A percentile compares a stretch with the other conserved stretches of the same genome.
Evolutionary conservation across 2,329 filamentous ascomycete genomes (phyloP).

Genomic region (Fusarium sp.): DNA sequence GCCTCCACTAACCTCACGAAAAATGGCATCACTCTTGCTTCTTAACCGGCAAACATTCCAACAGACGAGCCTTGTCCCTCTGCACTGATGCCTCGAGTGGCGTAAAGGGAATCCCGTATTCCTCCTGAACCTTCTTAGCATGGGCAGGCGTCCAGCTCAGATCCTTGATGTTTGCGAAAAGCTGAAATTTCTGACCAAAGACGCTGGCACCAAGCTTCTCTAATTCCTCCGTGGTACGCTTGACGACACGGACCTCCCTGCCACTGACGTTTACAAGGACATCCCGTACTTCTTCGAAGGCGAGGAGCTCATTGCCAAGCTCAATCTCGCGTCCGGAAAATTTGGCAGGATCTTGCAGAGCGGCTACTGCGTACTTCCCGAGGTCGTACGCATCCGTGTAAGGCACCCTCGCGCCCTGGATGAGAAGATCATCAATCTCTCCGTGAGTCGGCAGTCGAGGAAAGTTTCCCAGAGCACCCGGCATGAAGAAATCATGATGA

Average conservation of each 20-base stretch:
- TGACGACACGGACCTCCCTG: slow-evolving; percentile 41
- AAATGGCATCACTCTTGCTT: background rate
- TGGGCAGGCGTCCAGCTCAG: background rate
- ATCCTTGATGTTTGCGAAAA: slow-evolving; percentile 19
- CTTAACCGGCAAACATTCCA: background rate
- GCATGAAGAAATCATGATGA: background rate
- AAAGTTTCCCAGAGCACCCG: background rate
- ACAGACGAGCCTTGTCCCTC: slow-evolving; percentile 1
- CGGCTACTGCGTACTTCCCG: background rate
- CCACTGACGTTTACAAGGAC: slow-evolving; percentile 49
- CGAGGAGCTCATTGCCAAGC: slow-evolving; percentile 44
- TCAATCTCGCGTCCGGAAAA: slow-evolving; percentile 50
- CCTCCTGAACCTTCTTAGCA: slow-evolving; percentile 9
- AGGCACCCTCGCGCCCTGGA: background rate
- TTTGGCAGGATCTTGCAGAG: background rate
- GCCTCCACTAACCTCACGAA: too few species aligned
- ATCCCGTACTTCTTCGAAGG: slow-evolving; percentile 47
- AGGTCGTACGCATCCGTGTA: background rate
- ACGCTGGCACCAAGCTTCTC: slow-evolving; percentile 3
- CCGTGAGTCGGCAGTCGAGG: background rate
- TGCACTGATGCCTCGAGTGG: background rate
- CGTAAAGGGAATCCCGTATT: slow-evolving; percentile 14
- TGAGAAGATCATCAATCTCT: background rate
- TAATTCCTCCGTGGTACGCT: slow-evolving; percentile 20
- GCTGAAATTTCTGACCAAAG: slow-evolving; percentile 19